A percentile compares a stretch with the other conserved stretches of the same genome.
Conservation (phyloP, 2,329 filamentous ascomycete species). For the Xylaria sp. region DNA sequence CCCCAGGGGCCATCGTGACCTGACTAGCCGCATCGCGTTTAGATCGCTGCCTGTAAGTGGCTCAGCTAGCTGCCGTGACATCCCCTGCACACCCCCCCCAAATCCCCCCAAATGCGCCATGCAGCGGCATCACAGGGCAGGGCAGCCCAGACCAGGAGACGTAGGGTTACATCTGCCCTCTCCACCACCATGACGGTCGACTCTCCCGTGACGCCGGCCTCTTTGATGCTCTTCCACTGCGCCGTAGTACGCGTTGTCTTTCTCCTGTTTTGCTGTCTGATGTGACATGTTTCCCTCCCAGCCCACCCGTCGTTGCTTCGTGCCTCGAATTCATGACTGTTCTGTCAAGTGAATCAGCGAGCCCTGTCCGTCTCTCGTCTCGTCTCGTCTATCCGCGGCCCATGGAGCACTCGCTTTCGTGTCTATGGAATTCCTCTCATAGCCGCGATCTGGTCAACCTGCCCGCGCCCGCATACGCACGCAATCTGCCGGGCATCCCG, state of each 20-base stretch:
- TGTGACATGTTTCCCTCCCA: slow-evolving; percentile 43
- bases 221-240: slow-evolving; percentile 20
- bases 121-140: slow-evolving; percentile 22
- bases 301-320: slow-evolving; percentile 27
- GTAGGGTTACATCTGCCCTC: slow-evolving; percentile 29
- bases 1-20: slow-evolving; percentile 30
- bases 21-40: slow-evolving; percentile 37
- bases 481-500: slow-evolving; percentile 12
- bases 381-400: slow-evolving; percentile 40
- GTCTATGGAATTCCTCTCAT: slow-evolving; percentile 23
- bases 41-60: slow-evolving; percentile 37
- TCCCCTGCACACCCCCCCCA: neutral
- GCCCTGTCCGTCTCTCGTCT: slow-evolving; percentile 19
- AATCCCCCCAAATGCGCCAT: neutral
- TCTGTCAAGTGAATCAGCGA: slow-evolving; percentile 38
- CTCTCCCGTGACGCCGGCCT: slow-evolving; percentile 43
- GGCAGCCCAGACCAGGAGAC: slow-evolving; percentile 33
- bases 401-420: slow-evolving; percentile 37
- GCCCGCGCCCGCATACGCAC: slow-evolving; percentile 17
- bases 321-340: slow-evolving; percentile 36
- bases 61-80: slow-evolving; percentile 41
- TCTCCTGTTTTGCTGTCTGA: slow-evolving; percentile 32
- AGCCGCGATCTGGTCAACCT: slow-evolving; percentile 35
- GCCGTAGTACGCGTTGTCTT: slow-evolving; percentile 33
- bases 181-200: slow-evolving; percentile 21